Base-by-base conservation (phyloP, 148 eudicot genomes). In the Vaccinium macrocarpon region DNA sequence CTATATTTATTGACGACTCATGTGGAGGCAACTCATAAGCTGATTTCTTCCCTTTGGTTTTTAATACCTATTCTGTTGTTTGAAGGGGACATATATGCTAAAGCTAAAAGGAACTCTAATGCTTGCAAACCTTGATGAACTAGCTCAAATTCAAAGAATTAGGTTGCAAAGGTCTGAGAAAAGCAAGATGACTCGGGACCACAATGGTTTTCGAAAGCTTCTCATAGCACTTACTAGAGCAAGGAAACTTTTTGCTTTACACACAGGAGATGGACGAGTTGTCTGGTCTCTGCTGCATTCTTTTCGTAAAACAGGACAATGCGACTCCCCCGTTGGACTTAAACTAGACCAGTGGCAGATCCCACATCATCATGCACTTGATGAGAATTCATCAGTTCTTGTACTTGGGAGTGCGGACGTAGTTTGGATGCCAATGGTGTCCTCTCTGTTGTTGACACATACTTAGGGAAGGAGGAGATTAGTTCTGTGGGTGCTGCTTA, bases 71-170 rank as follows among this genome's bases (percentile, higher is more conserved):
- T 77, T 85, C 13, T 68, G 19, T 78, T 70, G 56, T 80, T 81
- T 27, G 76, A 87, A 95, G 99, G 99, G 99, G n/a, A n/a, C n/a
- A 55, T 98, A 97, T 89, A 52, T 94, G 82, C 89, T 97, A 94
- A 97, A 97, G 89, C 97, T 97, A 81, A 97, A 97, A 90, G 99
- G 98, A 72, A 95, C 98, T 85, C 87, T 97, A 82, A 95, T 97
- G 98, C 91, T 97, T 84, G 98, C 99, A 71, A 95, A 88, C 80
- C 93, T 94, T 81, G 98, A 95, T 86, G 98, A 97, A 83, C 79
- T 97, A 81, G 94, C 86, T 88, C 98, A 97, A 68, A 92, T 97
- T 80, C 98, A 94, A 88, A 93, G 86, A 81, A 89, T 95, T 87
- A 94, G 97, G 91, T 84, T 97, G 86, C 89, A 91, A 88, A 93